These are phyloP conservation scores for Chiua virens DNA, from an alignment of 768 basidiomycete genomes.

Conservation along the genomic window DNA sequence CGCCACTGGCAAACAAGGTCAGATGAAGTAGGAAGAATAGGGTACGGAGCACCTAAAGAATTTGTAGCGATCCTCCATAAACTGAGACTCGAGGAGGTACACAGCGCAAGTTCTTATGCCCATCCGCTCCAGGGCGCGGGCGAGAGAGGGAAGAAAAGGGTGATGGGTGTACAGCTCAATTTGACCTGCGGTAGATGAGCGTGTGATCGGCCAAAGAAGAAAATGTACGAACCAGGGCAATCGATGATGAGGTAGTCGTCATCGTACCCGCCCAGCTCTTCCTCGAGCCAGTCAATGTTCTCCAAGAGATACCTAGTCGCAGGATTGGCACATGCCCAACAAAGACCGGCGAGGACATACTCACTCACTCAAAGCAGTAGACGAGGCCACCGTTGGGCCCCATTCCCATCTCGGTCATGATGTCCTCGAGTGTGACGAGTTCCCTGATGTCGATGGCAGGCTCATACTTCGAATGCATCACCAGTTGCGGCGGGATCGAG, in stretches of 20 bases:
- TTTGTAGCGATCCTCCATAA: slow-evolving; percentile 99
- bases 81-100: slow-evolving; percentile 96
- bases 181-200: slow-evolving; percentile 59
- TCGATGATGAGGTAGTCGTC: slow-evolving; percentile 95
- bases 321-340: neutral
- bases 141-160: slow-evolving; percentile 90
- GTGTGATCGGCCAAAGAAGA: neutral
- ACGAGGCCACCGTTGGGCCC: slow-evolving; percentile 97
- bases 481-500: slow-evolving; percentile 92
- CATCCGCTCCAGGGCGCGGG: slow-evolving; percentile 69
- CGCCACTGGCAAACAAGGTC: slow-evolving; percentile 57
- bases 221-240: slow-evolving; percentile 68
- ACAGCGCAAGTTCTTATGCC: slow-evolving; percentile 85
- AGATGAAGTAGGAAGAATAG: neutral
- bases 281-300: slow-evolving; percentile 98
- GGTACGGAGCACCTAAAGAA: slow-evolving; percentile 73
- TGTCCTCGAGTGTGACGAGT: slow-evolving; percentile 89
- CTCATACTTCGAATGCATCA: slow-evolving; percentile 86
- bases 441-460: slow-evolving; percentile 94
- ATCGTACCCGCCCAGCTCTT: slow-evolving; percentile 91
- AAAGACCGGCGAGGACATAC: slow-evolving; percentile 29
- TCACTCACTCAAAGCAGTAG: slow-evolving; percentile 99
- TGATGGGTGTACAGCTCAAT: slow-evolving; percentile 99
- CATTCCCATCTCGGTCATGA: slow-evolving; percentile 92
- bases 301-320: slow-evolving; percentile 81